phyloP scores from a whole-genome alignment of 2,329 filamentous ascomycete genomes.

The Endothia cerciana region DNA sequence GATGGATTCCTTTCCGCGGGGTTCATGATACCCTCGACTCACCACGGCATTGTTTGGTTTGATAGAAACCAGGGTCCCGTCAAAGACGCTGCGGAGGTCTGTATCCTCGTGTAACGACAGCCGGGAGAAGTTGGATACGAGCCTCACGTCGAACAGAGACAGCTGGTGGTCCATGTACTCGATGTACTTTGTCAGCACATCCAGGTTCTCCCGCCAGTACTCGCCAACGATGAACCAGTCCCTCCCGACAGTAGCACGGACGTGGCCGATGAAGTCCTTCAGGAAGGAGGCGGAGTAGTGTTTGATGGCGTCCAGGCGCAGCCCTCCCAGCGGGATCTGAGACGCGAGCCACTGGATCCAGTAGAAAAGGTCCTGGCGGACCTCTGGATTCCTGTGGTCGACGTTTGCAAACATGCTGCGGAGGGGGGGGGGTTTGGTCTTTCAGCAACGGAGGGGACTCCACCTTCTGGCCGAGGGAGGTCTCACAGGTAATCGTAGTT shows the following conservation, averaged over 20 bases:
- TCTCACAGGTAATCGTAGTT: slow-evolving; percentile 57
- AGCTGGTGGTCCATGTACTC: slow-evolving; percentile 59
- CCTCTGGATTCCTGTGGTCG: slow-evolving; percentile 40
- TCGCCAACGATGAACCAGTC: slow-evolving; percentile 70
- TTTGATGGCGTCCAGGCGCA: slow-evolving; percentile 43
- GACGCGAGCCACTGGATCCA: slow-evolving; percentile 40
- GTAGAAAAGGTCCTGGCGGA: slow-evolving; percentile 37
- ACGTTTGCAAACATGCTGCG: slow-evolving; percentile 42
- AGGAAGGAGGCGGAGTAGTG: slow-evolving; percentile 41
- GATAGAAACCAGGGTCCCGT: slow-evolving; percentile 56
- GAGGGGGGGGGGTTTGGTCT: background rate
- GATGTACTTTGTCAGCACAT: slow-evolving; percentile 60
- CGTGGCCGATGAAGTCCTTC: slow-evolving; percentile 35
- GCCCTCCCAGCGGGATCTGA: slow-evolving; percentile 38
- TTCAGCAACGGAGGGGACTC: background rate
- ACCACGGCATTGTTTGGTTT: slow-evolving; percentile 61
- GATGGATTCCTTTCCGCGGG: background rate
- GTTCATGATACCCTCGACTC: slow-evolving; percentile 33
- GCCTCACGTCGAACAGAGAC: slow-evolving; percentile 65
- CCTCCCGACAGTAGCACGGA: slow-evolving; percentile 42
- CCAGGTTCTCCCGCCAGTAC: slow-evolving; percentile 66
- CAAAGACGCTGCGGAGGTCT: slow-evolving; percentile 65
- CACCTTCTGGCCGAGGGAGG: background rate
- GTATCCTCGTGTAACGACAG: slow-evolving; percentile 56
- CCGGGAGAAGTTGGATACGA: slow-evolving; percentile 67